Evolutionary conservation across 441 rosid species (phyloP).

Genomic region (Rhodomyrtus psidioides): DNA sequence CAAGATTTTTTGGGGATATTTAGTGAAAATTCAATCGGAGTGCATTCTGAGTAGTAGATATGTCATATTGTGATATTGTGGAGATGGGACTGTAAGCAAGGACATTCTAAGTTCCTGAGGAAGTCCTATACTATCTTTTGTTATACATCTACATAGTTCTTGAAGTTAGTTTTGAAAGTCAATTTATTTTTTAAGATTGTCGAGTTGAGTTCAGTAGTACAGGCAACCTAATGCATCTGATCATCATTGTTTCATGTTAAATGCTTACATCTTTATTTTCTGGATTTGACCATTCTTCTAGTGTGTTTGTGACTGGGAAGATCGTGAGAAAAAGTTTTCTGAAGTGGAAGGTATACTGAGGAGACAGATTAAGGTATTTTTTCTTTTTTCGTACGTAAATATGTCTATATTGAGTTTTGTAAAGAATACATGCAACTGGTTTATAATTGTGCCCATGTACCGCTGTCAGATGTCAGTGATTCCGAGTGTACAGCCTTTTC

Average conservation of each 20-base stretch:
- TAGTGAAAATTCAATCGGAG: neutral
- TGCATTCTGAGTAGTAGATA: neutral
- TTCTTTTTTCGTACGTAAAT: neutral
- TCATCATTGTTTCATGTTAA: neutral
- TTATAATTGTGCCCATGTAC: neutral
- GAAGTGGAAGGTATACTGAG: conserved; percentile 90
- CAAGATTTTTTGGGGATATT: neutral
- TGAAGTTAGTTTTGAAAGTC: neutral
- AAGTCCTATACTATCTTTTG: neutral
- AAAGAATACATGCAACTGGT: neutral
- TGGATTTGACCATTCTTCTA: conserved; percentile 3
- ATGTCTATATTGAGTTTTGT: neutral
- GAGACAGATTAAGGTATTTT: conserved; percentile 69
- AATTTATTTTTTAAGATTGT: neutral
- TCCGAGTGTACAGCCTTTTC: conserved; percentile 99
- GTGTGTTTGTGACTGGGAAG: conserved; percentile 98
- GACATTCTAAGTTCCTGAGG: neutral
- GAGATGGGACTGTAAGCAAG: neutral
- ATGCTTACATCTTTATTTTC: neutral
- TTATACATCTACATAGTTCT: neutral
- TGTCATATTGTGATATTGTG: neutral
- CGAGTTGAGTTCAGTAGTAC: neutral
- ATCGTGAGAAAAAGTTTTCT: conserved; percentile 76
- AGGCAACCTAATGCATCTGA: neutral
- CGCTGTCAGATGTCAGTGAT: conserved; percentile 72